phyloP scores from a whole-genome alignment of 352 stramenopile genomes.

The Pythium brassicae region DNA sequence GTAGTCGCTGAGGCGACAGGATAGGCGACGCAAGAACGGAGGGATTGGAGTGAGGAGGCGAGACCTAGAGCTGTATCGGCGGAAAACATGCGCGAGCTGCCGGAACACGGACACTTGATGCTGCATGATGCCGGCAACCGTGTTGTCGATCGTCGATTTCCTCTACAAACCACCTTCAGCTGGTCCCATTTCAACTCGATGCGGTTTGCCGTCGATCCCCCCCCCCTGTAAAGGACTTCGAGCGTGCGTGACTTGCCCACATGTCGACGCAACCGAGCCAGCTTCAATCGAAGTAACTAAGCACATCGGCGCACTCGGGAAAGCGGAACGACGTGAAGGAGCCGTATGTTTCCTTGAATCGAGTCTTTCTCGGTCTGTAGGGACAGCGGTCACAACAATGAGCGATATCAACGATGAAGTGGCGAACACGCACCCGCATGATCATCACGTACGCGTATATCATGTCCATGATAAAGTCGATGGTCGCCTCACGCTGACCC shows the following conservation, averaged over 20 bases:
- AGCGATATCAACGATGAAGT: neutral
- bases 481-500: conserved; percentile 3
- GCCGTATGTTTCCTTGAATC: neutral
- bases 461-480: conserved; percentile 4
- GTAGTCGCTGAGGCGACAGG: neutral
- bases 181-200: conserved; percentile 21
- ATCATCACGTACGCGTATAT: conserved; percentile 9
- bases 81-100: neutral
- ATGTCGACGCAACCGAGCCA: conserved; percentile 13
- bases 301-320: neutral
- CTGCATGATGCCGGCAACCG: conserved; percentile 10
- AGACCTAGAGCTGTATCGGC: neutral
- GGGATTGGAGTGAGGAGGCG: neutral
- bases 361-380: neutral
- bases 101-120: conserved; percentile 12
- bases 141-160: conserved; percentile 14
- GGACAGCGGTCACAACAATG: neutral
- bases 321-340: neutral
- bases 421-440: neutral
- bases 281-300: conserved; percentile 12
- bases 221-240: conserved; percentile 11
- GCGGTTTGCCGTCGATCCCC: conserved; percentile 16
- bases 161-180: conserved; percentile 14
- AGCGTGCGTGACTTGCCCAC: conserved; percentile 11
- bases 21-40: neutral